Evolutionary conservation across 768 basidiomycete genomes (phyloP).

Genomic region (Lyophyllum decastes): DNA sequence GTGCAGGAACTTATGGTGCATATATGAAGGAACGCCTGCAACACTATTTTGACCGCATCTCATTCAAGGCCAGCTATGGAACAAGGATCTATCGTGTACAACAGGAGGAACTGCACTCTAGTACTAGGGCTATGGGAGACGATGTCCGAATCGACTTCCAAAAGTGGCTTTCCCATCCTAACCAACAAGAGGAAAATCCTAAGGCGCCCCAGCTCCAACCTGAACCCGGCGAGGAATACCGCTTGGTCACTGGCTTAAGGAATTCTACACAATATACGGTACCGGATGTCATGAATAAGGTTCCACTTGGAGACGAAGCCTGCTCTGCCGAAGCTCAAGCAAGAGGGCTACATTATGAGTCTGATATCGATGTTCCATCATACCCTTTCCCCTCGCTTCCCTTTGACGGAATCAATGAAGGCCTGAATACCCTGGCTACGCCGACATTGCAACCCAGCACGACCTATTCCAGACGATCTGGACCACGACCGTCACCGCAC

Average conservation of each 20-base stretch:
- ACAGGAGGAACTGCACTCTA: neutral
- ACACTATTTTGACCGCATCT: conserved; percentile 47
- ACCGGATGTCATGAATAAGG: neutral
- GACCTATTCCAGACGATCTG: neutral
- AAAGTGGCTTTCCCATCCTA: conserved; percentile 28
- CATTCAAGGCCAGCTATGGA: conserved; percentile 13
- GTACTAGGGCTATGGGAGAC: conserved; percentile 10
- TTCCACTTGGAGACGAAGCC: neutral
- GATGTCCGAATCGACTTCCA: conserved; percentile 26
- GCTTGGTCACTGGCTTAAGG: neutral
- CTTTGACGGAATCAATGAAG: neutral
- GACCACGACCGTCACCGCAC: neutral
- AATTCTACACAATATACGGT: neutral
- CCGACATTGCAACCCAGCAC: neutral
- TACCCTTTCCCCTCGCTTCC: neutral
- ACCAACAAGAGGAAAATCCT: neutral
- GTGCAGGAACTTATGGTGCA: conserved; percentile 50
- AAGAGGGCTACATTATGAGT: neutral
- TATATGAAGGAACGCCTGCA: conserved; percentile 51
- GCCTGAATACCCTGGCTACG: neutral
- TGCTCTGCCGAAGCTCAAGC: neutral
- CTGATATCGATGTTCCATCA: conserved; percentile 1
- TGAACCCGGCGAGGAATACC: neutral
- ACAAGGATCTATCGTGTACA: conserved; percentile 1
- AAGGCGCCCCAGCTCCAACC: neutral